Conservation (phyloP, 2,329 filamentous ascomycete genomes). For the Alternaria ventricosa region DNA sequence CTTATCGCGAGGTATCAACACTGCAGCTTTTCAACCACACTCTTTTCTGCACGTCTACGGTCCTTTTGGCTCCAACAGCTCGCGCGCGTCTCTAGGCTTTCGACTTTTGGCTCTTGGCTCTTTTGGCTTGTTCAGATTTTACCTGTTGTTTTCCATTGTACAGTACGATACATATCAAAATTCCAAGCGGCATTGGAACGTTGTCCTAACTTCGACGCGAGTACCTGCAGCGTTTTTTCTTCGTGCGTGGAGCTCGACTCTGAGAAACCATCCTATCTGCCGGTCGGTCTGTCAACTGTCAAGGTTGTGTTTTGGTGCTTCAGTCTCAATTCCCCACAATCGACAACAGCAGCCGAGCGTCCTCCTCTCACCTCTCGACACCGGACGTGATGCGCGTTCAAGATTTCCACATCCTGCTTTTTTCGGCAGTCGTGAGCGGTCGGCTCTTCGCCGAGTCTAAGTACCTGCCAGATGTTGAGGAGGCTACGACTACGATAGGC, state of each 20-base stretch:
- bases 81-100: not conserved
- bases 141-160: not conserved
- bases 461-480: not conserved
- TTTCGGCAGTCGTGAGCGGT: not conserved
- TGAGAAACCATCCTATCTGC: not conserved
- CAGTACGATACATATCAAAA: not conserved
- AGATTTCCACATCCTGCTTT: not conserved
- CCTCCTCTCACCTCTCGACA: not conserved
- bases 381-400: not conserved
- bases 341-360: not conserved
- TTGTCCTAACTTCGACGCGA: not conserved
- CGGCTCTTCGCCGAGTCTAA: not conserved
- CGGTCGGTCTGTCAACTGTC: not conserved
- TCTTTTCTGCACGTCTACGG: not conserved
- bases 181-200: not conserved
- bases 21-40: not conserved
- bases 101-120: not conserved
- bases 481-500: not conserved
- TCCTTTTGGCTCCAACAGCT: not conserved
- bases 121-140: constrained; percentile 1
- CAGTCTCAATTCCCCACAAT: not conserved
- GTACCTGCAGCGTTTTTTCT: not conserved
- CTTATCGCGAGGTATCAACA: constrained; percentile 2
- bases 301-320: not conserved
- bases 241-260: not conserved